Conservation (phyloP, 352 stramenopile species). For the Globisporangium okanoganense region DNA sequence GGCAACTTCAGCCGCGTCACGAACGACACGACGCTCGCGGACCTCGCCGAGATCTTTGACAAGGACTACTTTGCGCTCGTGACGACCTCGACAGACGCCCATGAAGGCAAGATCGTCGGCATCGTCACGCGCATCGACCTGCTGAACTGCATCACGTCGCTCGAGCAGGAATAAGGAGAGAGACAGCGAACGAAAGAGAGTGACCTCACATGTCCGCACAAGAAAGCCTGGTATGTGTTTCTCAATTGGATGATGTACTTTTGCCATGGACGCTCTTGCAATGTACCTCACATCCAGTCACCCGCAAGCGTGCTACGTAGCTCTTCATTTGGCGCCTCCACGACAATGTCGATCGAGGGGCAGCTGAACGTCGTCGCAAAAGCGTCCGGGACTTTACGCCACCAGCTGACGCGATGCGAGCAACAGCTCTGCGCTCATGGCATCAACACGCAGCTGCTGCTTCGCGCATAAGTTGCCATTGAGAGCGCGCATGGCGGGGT, state of each 20-base stretch:
- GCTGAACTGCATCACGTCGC: constrained; percentile 91
- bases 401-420: too few relatives aligned
- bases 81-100: constrained; percentile 37
- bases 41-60: constrained; percentile 94
- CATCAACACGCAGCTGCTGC: too few relatives aligned
- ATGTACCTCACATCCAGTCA: too few relatives aligned
- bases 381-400: too few relatives aligned
- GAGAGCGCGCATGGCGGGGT: too few relatives aligned
- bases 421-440: too few relatives aligned
- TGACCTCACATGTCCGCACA: background rate
- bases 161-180: background rate
- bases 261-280: background rate
- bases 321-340: too few relatives aligned
- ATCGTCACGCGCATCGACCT: constrained; percentile 96
- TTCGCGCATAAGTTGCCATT: too few relatives aligned
- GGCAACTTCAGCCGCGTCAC: constrained; percentile 95
- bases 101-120: constrained; percentile 92
- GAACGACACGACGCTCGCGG: constrained; percentile 86
- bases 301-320: too few relatives aligned
- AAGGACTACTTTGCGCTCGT: constrained; percentile 95
- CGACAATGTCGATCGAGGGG: too few relatives aligned
- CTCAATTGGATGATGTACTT: background rate
- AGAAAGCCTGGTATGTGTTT: background rate
- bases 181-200: background rate
- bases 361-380: too few relatives aligned